A percentile compares a stretch with the other conserved stretches of the same genome.
Evolutionary conservation across 441 rosid genomes (phyloP).

Genomic region (Pelargonium fulgidum): DNA sequence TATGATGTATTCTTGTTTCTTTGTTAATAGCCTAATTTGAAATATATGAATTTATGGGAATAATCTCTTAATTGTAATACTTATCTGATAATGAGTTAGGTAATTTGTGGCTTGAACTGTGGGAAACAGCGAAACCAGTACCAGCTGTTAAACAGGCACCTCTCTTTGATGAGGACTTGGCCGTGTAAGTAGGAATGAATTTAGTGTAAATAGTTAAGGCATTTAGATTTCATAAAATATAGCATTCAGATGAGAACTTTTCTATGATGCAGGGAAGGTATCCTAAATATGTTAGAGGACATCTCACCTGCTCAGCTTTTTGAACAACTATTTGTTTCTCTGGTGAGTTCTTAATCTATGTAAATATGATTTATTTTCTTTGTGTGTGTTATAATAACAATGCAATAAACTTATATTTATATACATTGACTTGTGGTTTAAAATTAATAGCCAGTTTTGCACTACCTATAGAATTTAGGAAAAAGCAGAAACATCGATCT

Average conservation of each 20-base stretch:
- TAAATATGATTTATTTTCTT: neutral
- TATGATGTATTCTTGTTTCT: too few species aligned
- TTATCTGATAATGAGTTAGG: constrained; percentile 37
- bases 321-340: constrained; percentile 70
- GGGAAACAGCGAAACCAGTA: constrained; percentile 81
- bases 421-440: neutral
- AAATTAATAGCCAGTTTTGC: neutral
- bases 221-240: neutral
- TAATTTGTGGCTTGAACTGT: constrained; percentile 90
- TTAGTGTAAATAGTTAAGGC: neutral
- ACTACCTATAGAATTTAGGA: neutral
- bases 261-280: constrained; percentile 64
- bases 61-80: neutral
- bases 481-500: neutral
- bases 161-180: constrained; percentile 82
- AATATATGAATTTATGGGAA: neutral
- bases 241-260: constrained; percentile 8
- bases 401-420: neutral
- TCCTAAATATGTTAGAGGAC: constrained; percentile 67
- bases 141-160: constrained; percentile 93
- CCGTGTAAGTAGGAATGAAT: constrained; percentile 59
- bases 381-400: neutral
- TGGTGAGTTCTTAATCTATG: constrained; percentile 46
- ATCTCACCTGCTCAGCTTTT: constrained; percentile 65
- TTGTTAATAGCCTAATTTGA: too few species aligned